Percentiles rank a stretch among this genome's conserved stretches.
Conservation (phyloP, 345 rosid species). For the Sonneratia caseolaris region DNA sequence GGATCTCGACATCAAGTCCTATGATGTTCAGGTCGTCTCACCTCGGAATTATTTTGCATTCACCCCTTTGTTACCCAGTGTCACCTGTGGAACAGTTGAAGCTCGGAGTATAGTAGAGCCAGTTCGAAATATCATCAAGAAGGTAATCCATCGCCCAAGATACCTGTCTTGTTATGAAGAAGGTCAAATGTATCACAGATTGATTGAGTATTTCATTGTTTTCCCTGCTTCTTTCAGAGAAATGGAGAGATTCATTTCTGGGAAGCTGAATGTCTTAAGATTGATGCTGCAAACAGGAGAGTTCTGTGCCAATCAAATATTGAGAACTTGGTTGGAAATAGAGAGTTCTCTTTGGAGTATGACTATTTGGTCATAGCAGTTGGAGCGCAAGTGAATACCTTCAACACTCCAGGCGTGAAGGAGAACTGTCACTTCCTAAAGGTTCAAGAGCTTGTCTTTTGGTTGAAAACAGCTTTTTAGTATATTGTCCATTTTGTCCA, state of each 20-base stretch:
- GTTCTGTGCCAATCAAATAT: slow-evolving; percentile 47
- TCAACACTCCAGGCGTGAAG: slow-evolving; percentile 81
- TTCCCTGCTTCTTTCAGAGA: slow-evolving; percentile 32
- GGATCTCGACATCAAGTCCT: slow-evolving; percentile 53
- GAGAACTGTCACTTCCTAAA: slow-evolving; percentile 95
- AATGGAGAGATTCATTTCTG: slow-evolving; percentile 63
- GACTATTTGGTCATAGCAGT: slow-evolving; percentile 82
- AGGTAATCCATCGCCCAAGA: slow-evolving; percentile 34
- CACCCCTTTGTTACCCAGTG: slow-evolving; percentile 89
- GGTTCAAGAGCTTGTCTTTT: slow-evolving; percentile 24
- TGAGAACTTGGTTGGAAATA: slow-evolving; percentile 38
- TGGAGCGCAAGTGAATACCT: slow-evolving; percentile 93
- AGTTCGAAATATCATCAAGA: slow-evolving; percentile 70
- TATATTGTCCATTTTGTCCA: no score
- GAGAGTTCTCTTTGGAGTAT: slow-evolving; percentile 61
- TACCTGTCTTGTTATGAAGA: not conserved
- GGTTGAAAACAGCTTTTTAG: slow-evolving; percentile 7
- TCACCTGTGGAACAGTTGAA: slow-evolving; percentile 95
- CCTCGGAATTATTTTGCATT: slow-evolving; percentile 94
- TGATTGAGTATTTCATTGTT: not conserved
- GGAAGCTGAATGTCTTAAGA: slow-evolving; percentile 85
- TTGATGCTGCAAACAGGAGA: slow-evolving; percentile 57
- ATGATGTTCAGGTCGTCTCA: slow-evolving; percentile 82
- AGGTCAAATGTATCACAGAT: not conserved
- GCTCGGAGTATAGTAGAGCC: slow-evolving; percentile 95